Conservation (phyloP, 345 rosid genomes). For the Bretschneidera sinensis region DNA sequence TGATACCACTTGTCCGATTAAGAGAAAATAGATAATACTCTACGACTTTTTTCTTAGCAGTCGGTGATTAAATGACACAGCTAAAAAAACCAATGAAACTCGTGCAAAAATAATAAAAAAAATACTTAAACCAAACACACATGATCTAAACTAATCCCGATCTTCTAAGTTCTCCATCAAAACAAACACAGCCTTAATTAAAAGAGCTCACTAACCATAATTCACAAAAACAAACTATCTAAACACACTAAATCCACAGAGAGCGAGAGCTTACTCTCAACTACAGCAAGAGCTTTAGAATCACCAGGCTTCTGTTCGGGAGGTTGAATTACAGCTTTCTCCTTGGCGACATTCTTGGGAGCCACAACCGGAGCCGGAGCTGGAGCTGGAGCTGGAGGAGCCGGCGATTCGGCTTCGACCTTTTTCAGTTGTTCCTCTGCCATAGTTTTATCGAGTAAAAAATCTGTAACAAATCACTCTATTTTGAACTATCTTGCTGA, state of each 20-base stretch:
- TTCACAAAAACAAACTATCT: neutral
- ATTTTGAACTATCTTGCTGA: too few relatives aligned
- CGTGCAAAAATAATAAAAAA: neutral
- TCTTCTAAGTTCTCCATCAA: neutral
- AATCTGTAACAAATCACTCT: neutral
- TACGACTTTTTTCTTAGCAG: too few relatives aligned
- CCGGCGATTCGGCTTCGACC: slow-evolving; percentile 27
- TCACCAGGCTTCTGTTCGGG: slow-evolving; percentile 34
- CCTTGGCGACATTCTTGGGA: slow-evolving; percentile 25
- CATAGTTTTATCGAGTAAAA: slow-evolving; percentile 27
- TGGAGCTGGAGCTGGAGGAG: slow-evolving; percentile 20
- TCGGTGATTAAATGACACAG: too few relatives aligned
- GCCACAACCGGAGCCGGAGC: slow-evolving; percentile 26
- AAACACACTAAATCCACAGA: neutral
- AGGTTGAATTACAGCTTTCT: slow-evolving; percentile 27
- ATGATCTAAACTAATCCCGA: too few relatives aligned
- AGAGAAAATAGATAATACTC: too few relatives aligned
- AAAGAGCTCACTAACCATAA: neutral
- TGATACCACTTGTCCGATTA: too few relatives aligned
- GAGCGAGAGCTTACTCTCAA: slow-evolving; percentile 44
- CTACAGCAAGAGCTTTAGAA: slow-evolving; percentile 51
- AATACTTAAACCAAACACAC: too few relatives aligned
- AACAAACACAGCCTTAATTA: neutral
- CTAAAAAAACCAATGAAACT: too few relatives aligned
- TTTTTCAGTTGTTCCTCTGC: slow-evolving; percentile 51